Conservation (phyloP, 1,284 basidiomycete species). For the Xerocomus minutiporus region DNA sequence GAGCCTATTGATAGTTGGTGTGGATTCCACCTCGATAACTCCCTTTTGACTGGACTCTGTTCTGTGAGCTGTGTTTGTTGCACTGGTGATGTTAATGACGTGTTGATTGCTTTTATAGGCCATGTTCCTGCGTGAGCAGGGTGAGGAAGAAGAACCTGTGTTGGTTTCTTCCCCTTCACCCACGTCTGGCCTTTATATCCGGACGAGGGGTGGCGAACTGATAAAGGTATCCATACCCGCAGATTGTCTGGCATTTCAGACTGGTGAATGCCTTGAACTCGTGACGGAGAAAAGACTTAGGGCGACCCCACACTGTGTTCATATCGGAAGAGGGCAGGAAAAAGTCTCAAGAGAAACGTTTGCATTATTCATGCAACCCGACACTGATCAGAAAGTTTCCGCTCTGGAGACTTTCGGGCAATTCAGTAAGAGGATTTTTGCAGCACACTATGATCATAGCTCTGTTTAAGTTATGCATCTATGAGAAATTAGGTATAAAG, state of each 20-base stretch:
- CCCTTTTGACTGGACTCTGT: slow-evolving; percentile 84
- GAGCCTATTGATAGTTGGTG: slow-evolving; percentile 78
- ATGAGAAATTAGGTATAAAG: slow-evolving; percentile 13
- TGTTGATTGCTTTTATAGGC: slow-evolving; percentile 46
- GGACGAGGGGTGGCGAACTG: slow-evolving; percentile 68
- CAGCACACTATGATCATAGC: slow-evolving; percentile 63
- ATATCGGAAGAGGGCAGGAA: slow-evolving; percentile 52
- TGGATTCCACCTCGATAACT: slow-evolving; percentile 82
- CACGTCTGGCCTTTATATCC: slow-evolving; percentile 83
- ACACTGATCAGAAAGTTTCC: slow-evolving; percentile 72
- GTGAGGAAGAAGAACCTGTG: slow-evolving; percentile 39
- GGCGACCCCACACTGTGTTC: slow-evolving; percentile 90
- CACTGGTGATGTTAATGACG: neutral
- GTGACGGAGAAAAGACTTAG: slow-evolving; percentile 72
- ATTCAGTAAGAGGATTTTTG: slow-evolving; percentile 81
- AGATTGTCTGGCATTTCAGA: slow-evolving; percentile 86
- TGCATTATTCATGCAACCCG: slow-evolving; percentile 90
- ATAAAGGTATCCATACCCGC: slow-evolving; percentile 81
- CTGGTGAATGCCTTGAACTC: slow-evolving; percentile 86
- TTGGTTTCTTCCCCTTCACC: slow-evolving; percentile 65
- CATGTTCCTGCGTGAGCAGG: slow-evolving; percentile 62
- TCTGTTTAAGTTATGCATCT: slow-evolving; percentile 20
- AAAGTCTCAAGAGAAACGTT: slow-evolving; percentile 78
- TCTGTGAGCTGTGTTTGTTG: slow-evolving; percentile 45
- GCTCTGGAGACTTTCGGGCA: slow-evolving; percentile 75